A percentile compares a stretch with the other conserved stretches of the same genome.
These are phyloP conservation scores for Pharnaceum exiguum DNA, from an alignment of 148 eudicot species.

Conservation along the genomic window DNA sequence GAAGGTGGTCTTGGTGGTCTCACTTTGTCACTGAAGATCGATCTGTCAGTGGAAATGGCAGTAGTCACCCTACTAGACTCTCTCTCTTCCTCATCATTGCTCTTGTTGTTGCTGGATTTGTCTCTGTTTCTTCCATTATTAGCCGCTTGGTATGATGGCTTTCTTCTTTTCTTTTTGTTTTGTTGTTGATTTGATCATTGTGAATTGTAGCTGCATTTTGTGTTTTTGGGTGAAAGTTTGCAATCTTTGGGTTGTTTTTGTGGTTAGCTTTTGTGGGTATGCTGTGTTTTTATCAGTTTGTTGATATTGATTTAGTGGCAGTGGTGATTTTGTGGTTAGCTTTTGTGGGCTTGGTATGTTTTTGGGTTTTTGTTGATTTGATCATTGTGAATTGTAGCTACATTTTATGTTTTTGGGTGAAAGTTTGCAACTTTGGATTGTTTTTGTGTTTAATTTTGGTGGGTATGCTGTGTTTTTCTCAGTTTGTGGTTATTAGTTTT, in stretches of 20 bases:
- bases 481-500: too few relatives aligned
- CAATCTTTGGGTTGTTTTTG: too few relatives aligned
- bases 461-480: neutral
- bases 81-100: conserved; percentile 40
- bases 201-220: neutral
- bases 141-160: conserved; percentile 58
- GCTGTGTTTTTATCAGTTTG: too few relatives aligned
- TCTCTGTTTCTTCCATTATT: conserved; percentile 52
- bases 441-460: neutral
- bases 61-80: conserved; percentile 46
- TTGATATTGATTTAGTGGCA: too few relatives aligned
- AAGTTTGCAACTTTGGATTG: neutral
- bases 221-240: too few relatives aligned
- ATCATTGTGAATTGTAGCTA: neutral
- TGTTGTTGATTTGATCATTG: neutral
- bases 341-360: neutral
- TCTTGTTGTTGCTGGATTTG: conserved; percentile 42
- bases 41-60: too few relatives aligned
- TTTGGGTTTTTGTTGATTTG: neutral
- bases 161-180: neutral
- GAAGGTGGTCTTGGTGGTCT: conserved; percentile 36
- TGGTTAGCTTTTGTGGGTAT: conserved; percentile 9
- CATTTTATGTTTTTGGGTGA: neutral
- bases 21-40: conserved; percentile 35
- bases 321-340: too few relatives aligned